Percentiles rank a stretch among this genome's conserved stretches.
Evolutionary conservation across 495 filamentous ascomycete genomes (phyloP).

Genomic region (Chaetomium tenue): DNA sequence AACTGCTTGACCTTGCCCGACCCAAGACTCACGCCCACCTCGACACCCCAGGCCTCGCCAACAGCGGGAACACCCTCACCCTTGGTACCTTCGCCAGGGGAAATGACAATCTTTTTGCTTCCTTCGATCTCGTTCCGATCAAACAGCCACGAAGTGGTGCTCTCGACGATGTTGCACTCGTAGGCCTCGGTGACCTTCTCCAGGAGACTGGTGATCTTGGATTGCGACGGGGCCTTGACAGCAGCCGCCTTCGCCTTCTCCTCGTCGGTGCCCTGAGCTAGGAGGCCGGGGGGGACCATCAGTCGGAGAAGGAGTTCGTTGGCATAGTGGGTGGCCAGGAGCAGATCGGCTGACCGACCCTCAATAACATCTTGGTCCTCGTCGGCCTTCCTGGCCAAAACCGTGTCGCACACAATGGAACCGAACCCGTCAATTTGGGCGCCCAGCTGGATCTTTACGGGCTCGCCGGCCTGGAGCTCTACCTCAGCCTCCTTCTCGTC

Average conservation of each 20-base stretch:
- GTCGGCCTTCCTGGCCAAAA: slow-evolving; percentile 65
- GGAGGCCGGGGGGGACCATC: slow-evolving; percentile 82
- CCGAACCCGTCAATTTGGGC: slow-evolving; percentile 98
- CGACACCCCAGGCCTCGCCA: slow-evolving; percentile 96
- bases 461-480: slow-evolving; percentile 75
- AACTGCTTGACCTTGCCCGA: slow-evolving; percentile 91
- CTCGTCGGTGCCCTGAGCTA: slow-evolving; percentile 81
- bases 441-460: slow-evolving; percentile 93
- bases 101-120: slow-evolving; percentile 95
- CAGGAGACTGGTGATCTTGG: slow-evolving; percentile 77
- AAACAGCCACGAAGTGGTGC: slow-evolving; percentile 94
- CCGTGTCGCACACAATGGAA: slow-evolving; percentile 91
- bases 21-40: slow-evolving; percentile 87
- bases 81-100: slow-evolving; percentile 80
- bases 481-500: slow-evolving; percentile 80
- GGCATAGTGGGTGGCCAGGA: slow-evolving; percentile 89
- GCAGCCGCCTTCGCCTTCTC: slow-evolving; percentile 90
- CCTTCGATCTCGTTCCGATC: slow-evolving; percentile 96
- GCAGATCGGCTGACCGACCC: slow-evolving; percentile 77
- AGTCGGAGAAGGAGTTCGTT: slow-evolving; percentile 91
- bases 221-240: slow-evolving; percentile 73
- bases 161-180: slow-evolving; percentile 91
- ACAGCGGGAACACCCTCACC: slow-evolving; percentile 88
- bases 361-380: slow-evolving; percentile 57
- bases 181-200: slow-evolving; percentile 91